Conservation (phyloP, 345 rosid genomes). For the Viola odorata region DNA sequence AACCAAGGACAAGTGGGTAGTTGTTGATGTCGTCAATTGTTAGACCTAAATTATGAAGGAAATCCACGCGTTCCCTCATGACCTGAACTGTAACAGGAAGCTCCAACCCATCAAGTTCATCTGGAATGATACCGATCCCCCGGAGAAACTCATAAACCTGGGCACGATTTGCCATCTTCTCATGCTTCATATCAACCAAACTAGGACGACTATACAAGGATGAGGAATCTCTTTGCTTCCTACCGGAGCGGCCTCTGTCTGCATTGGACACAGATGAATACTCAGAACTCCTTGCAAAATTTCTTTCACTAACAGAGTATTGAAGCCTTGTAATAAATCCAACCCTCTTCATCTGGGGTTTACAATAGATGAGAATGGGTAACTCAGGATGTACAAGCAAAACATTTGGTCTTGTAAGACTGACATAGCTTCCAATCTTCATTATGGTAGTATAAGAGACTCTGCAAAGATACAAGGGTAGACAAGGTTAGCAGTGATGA, state of each 20-base stretch:
- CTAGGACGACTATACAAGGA: constrained; percentile 73
- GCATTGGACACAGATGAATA: constrained; percentile 31
- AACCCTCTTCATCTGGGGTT: constrained; percentile 23
- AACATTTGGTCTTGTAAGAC: constrained; percentile 48
- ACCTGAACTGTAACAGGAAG: constrained; percentile 84
- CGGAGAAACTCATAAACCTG: constrained; percentile 67
- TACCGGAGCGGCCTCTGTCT: constrained; percentile 21
- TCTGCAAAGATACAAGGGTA: constrained; percentile 19
- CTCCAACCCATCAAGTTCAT: constrained; percentile 74
- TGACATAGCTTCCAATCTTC: constrained; percentile 51
- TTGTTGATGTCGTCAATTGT: constrained; percentile 74
- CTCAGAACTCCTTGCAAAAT: constrained; percentile 36
- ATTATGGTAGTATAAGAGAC: constrained; percentile 19
- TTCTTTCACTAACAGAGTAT: constrained; percentile 45
- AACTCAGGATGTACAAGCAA: constrained; percentile 51
- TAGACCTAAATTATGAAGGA: constrained; percentile 70
- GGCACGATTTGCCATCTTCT: constrained; percentile 63
- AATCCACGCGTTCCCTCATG: constrained; percentile 78
- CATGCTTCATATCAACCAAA: constrained; percentile 57
- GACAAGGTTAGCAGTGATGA: background rate
- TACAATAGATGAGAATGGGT: constrained; percentile 35
- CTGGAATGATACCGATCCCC: constrained; percentile 64
- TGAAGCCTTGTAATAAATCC: constrained; percentile 28
- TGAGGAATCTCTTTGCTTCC: constrained; percentile 40
- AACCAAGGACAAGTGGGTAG: constrained; percentile 91